Conservation (phyloP, 1,284 basidiomycete species). For the Leccinum proliferum region DNA sequence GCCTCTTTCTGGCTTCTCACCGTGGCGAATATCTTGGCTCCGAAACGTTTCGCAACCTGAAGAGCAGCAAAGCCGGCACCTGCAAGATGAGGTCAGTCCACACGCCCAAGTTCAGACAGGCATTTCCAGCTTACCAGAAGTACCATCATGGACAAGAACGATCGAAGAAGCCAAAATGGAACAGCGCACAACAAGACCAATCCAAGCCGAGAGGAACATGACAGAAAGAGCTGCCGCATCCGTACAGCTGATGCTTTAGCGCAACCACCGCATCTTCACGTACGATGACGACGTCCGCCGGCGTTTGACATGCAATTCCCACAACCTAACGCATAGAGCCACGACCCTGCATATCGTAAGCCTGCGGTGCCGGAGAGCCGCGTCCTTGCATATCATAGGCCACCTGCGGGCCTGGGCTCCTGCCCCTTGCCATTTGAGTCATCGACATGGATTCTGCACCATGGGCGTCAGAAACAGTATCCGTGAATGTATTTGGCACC, state of each 20-base stretch:
- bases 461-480: constrained; percentile 30
- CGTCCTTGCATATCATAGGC: constrained; percentile 31
- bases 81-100: constrained; percentile 10
- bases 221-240: constrained; percentile 19
- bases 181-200: constrained; percentile 20
- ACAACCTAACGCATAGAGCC: constrained; percentile 18
- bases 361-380: constrained; percentile 34
- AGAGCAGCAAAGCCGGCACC: constrained; percentile 18
- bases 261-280: constrained; percentile 12
- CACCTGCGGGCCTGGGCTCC: constrained; percentile 39
- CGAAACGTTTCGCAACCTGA: constrained; percentile 18
- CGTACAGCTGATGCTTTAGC: constrained; percentile 8
- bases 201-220: constrained; percentile 24
- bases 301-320: constrained; percentile 13
- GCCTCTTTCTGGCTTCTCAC: constrained; percentile 13
- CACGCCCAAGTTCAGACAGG: neutral
- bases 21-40: constrained; percentile 17
- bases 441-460: constrained; percentile 66
- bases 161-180: constrained; percentile 18
- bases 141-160: constrained; percentile 25
- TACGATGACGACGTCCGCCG: constrained; percentile 11
- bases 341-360: constrained; percentile 31
- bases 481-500: constrained; percentile 57
- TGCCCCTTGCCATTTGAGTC: constrained; percentile 58
- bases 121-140: constrained; percentile 15